Percentiles rank a stretch among this genome's conserved stretches.
phyloP scores from a whole-genome alignment of 192 early-diverging fungal species.

The Umbelopsis isabellina region DNA sequence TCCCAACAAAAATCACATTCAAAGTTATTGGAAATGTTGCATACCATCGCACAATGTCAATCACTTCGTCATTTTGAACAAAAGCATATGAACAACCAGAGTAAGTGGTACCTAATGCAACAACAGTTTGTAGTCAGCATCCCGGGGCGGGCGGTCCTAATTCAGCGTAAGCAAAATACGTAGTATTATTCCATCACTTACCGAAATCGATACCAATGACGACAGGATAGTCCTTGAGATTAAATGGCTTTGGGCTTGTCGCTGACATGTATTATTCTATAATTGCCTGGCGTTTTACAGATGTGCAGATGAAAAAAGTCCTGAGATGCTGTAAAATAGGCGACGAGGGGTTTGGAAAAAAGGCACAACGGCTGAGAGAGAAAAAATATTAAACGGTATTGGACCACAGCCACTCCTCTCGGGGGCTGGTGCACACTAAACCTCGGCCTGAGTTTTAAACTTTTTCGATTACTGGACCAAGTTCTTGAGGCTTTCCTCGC shows the following conservation, averaged over 20 bases:
- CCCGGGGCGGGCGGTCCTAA: constrained; percentile 5
- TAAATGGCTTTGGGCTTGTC: constrained; percentile 31
- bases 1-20: background rate
- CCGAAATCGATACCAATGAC: constrained; percentile 46
- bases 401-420: constrained; percentile 21
- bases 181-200: constrained; percentile 22
- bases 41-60: constrained; percentile 48
- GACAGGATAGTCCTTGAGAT: constrained; percentile 39
- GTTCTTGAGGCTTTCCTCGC: background rate
- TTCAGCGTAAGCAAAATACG: background rate
- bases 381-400: constrained; percentile 3
- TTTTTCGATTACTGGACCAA: background rate
- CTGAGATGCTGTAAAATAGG: background rate
- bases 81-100: constrained; percentile 55
- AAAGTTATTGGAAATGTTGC: background rate
- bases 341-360: background rate
- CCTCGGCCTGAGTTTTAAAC: too few relatives aligned
- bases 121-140: background rate
- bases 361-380: constrained; percentile 11
- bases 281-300: too few relatives aligned
- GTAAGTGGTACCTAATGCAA: constrained; percentile 51
- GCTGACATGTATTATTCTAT: constrained; percentile 10
- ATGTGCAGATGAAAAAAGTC: constrained; percentile 1
- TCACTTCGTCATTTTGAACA: constrained; percentile 51
- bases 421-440: constrained; percentile 13